Percentiles rank a stretch among this genome's conserved stretches.
Evolutionary conservation across 768 basidiomycete genomes (phyloP).

Genomic region (Cyathus striatus): DNA sequence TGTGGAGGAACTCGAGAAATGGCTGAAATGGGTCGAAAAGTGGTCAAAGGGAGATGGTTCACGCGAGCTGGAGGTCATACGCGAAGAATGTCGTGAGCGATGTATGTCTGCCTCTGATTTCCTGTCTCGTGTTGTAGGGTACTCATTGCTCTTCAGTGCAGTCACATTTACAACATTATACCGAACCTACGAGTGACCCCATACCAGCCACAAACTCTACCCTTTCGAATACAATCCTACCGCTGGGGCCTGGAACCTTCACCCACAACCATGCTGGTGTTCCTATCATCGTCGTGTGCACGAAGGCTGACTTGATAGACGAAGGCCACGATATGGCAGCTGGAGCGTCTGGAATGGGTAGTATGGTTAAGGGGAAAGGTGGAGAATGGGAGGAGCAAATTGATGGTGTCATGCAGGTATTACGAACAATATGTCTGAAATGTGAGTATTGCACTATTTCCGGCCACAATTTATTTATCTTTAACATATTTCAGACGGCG

Average conservation of each 20-base stretch:
- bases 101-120: constrained; percentile 59
- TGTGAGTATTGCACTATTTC: constrained; percentile 47
- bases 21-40: constrained; percentile 82
- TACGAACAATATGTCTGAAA: constrained; percentile 87
- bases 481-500: constrained; percentile 81
- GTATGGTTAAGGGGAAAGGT: constrained; percentile 89
- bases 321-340: constrained; percentile 68
- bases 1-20: constrained; percentile 74
- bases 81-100: constrained; percentile 81
- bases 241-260: constrained; percentile 79
- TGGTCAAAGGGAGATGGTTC: constrained; percentile 72
- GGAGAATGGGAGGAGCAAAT: constrained; percentile 94
- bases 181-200: constrained; percentile 70
- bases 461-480: no score
- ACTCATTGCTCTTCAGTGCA: constrained; percentile 60
- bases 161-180: constrained; percentile 84
- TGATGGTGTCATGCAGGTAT: constrained; percentile 92
- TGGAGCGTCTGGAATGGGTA: constrained; percentile 80
- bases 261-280: constrained; percentile 85
- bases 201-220: constrained; percentile 55
- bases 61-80: constrained; percentile 66
- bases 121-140: no score
- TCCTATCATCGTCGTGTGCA: constrained; percentile 85
- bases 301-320: constrained; percentile 92
- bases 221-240: constrained; percentile 66